Base-by-base conservation (phyloP, 768 basidiomycete species). In the Calocybe cyanea region DNA sequence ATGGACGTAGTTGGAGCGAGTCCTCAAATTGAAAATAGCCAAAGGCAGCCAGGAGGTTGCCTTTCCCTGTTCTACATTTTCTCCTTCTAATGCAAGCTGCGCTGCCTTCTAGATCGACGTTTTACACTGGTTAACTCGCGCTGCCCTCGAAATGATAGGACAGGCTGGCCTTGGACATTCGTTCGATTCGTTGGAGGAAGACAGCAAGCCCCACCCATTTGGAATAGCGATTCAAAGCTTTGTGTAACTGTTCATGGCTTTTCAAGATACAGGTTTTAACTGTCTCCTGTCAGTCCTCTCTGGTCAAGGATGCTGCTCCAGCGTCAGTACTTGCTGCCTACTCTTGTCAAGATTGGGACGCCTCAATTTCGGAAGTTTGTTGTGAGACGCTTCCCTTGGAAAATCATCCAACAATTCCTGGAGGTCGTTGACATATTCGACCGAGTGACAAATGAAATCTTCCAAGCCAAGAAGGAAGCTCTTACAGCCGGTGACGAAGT, bases 131-230 rank as follows among this genome's bases (percentile, higher is more conserved):
- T 53, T 53, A 39, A 43, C 38, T 5, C 48, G 49, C 24, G 43
- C 46, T 7, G 41, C 51, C 5, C 44, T 52, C 1, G 49, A 56
- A 43, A 35, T 56, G 38, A 51, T 56, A 15, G 47, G 50, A 9
- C 52, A 50, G 45, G 38, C 38, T n/a, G 52, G 55, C 6, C 38
- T 53, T 33, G 52, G 52, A 14, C 51, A 50, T 30, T 56, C 52
- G 6, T 54, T 56, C 7, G 55, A 56, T 34, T 32, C 55, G 18
- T 37, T 51, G 4, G 36, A 41, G 6, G 50, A 55, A 4, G 46
- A 32, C 6, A 24, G 7, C 4, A 32, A 28, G 1, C 43, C 44
- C 7, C 46, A 48, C 19, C 41, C 46, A 1, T 53, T 50, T 17
- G 35, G 31, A 37, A 42, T 7, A 23, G 52, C 48, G 2, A 30